Evolutionary conservation across 2,329 filamentous ascomycete species (phyloP), one percentile per base, ranked within the genome.

Genomic region (Cladosporium sp.): DNA sequence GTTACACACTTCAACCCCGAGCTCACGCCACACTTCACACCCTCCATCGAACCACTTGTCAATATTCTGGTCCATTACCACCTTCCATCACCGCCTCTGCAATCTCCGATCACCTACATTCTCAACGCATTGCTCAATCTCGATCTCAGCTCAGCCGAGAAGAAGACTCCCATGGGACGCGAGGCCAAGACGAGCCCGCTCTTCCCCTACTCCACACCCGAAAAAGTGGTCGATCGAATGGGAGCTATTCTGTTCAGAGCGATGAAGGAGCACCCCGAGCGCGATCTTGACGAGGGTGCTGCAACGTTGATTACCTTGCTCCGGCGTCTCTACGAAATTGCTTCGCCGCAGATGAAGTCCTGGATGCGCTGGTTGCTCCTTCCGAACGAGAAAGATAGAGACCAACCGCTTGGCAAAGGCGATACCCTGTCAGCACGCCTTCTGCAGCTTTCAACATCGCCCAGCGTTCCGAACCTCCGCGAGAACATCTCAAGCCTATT

Each of bases 101-200:
- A 93, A 68, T 83, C 89, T 0, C 88, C 92, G 0, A 83, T 92
- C 47, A 88, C 87, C 24, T 86, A 88, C 59, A 80, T 97, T 0
- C 81, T 97, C 72, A 96, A 97, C 74, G 88, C 90, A 0, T 82
- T 97, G 6, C 84, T 96, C 60, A 95, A 94, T 68, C 84, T 97
- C 18, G 70, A 24, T 68, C 64, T 15, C 32, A 59, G 49, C 2
- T 49, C 63, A n/a, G 54, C 63, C 5, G 30, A 49, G 15, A 44
- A 54, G 26, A 59, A 59, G 36, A 59, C 55, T 7, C 63, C 55
- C 21, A 52, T 41, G 14, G 59, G 24, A 36, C 52, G 87, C 58
- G 81, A 86, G 54, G 59, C 59, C 30, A 36, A 54, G n/a, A 75
- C 78, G 62, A 80, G 80, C n/a, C 83, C 85, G 0, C 76, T 93